Percentiles rank a stretch among this genome's conserved stretches.
Evolutionary conservation across 1,284 basidiomycete species (phyloP).

Genomic region (Hypsizygus ulmarius): DNA sequence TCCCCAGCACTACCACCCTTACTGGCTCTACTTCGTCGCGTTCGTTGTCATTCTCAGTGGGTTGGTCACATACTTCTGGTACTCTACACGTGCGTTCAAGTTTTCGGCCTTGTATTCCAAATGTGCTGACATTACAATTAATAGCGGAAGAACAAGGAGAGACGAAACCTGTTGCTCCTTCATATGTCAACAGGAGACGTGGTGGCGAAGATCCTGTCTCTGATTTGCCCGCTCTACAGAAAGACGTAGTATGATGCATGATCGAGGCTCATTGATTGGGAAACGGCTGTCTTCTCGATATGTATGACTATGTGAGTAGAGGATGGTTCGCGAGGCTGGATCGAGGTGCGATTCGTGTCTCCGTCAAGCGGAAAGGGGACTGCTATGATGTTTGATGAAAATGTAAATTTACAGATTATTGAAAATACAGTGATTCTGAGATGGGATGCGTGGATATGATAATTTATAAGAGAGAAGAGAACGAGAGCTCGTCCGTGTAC

Average conservation of each 20-base stretch:
- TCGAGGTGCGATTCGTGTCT: neutral
- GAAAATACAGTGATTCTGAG: neutral
- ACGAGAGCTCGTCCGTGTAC: neutral
- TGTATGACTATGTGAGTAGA: too few species aligned
- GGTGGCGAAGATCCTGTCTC: neutral
- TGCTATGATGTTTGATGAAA: slow-evolving; percentile 1
- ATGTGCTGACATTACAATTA: slow-evolving; percentile 1
- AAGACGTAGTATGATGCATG: too few species aligned
- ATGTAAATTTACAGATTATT: slow-evolving; percentile 4
- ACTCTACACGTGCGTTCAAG: slow-evolving; percentile 62
- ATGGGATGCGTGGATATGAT: neutral
- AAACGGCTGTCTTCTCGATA: neutral
- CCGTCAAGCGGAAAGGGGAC: neutral
- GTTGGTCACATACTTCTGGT: slow-evolving; percentile 81
- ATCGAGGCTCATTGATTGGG: too few species aligned
- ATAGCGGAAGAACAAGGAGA: slow-evolving; percentile 76
- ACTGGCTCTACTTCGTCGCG: slow-evolving; percentile 81
- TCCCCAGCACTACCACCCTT: slow-evolving; percentile 68
- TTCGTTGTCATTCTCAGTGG: slow-evolving; percentile 70
- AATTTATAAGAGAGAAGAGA: neutral
- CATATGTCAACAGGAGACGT: slow-evolving; percentile 45
- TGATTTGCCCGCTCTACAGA: neutral
- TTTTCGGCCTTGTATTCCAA: neutral
- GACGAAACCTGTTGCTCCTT: slow-evolving; percentile 57
- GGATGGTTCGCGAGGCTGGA: too few species aligned